Percentiles rank a stretch among this genome's conserved stretches.
These are phyloP conservation scores for Nepenthes mirabilis DNA, from an alignment of 148 eudicot genomes.

Conservation along the genomic window DNA sequence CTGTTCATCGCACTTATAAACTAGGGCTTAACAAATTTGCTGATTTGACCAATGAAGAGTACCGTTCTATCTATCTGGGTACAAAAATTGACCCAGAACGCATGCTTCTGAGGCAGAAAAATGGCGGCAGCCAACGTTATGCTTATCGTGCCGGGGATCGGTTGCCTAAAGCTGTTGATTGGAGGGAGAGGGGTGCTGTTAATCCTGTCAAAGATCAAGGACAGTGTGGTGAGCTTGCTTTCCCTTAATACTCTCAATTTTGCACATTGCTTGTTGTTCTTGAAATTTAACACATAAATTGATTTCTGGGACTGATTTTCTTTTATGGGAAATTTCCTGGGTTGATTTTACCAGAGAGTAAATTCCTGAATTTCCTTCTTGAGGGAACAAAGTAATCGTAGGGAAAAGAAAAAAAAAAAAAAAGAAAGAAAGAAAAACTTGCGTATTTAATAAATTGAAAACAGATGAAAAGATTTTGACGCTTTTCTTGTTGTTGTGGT, in stretches of 20 bases:
- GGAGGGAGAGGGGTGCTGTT: conserved; percentile 77
- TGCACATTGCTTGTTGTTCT: not conserved
- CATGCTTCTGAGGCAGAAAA: conserved; percentile 22
- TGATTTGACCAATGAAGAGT: conserved; percentile 74
- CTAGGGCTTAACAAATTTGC: conserved; percentile 78
- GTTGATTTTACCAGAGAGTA: too few species aligned
- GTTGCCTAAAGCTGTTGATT: conserved; percentile 63
- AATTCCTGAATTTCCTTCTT: too few species aligned
- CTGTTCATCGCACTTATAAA: conserved; percentile 36
- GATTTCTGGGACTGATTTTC: not conserved
- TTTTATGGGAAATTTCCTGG: too few species aligned
- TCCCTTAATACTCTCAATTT: not conserved
- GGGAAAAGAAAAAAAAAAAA: too few species aligned
- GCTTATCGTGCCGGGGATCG: conserved; percentile 29
- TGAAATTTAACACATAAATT: not conserved
- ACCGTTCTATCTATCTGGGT: conserved; percentile 51
- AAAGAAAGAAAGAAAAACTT: too few species aligned
- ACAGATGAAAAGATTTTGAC: too few species aligned
- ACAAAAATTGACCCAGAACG: conserved; percentile 30
- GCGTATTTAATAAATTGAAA: too few species aligned
- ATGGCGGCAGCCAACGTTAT: conserved; percentile 40
- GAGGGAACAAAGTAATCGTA: too few species aligned
- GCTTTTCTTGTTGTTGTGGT: too few species aligned
- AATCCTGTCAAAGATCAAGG: conserved; percentile 76
- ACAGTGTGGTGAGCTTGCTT: conserved; percentile 44